Percentiles rank a stretch among this genome's conserved stretches.
Evolutionary conservation across 2,329 filamentous ascomycete species (phyloP).

Genomic region (Fusarium penzigii): DNA sequence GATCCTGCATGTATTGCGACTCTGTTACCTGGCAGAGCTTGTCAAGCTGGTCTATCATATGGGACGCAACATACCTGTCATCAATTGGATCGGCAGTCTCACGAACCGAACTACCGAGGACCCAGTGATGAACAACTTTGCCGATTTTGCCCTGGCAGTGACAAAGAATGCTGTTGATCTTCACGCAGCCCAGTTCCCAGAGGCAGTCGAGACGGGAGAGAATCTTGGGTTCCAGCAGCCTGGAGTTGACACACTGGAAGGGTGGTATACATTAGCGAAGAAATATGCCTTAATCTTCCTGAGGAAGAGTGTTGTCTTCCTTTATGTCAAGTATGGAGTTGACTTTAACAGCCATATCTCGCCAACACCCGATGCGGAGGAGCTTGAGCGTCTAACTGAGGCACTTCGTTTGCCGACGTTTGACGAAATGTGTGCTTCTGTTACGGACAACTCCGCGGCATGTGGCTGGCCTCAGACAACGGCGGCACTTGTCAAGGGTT

Average conservation of each 20-base stretch:
- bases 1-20: constrained; percentile 74
- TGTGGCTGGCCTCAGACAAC: constrained; percentile 53
- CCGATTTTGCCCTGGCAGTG: constrained; percentile 53
- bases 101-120: constrained; percentile 45
- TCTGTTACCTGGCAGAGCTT: constrained; percentile 91
- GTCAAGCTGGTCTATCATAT: constrained; percentile 73
- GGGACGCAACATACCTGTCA: constrained; percentile 53
- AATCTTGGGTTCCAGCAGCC: constrained; percentile 57
- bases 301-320: constrained; percentile 78
- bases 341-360: constrained; percentile 76
- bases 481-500: constrained; percentile 58
- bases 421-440: constrained; percentile 71
- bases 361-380: constrained; percentile 65
- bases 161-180: constrained; percentile 47
- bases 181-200: constrained; percentile 34
- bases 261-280: constrained; percentile 63
- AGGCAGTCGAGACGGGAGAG: constrained; percentile 28
- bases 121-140: constrained; percentile 54
- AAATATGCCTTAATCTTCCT: constrained; percentile 90
- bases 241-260: constrained; percentile 53
- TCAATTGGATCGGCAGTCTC: constrained; percentile 50
- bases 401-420: constrained; percentile 75
- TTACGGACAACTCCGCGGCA: constrained; percentile 46
- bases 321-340: constrained; percentile 86
- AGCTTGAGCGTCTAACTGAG: constrained; percentile 79